Evolutionary conservation across 1,284 basidiomycete species (phyloP), one percentile per base, ranked within the genome.

Genomic region (Athelia sp.): DNA sequence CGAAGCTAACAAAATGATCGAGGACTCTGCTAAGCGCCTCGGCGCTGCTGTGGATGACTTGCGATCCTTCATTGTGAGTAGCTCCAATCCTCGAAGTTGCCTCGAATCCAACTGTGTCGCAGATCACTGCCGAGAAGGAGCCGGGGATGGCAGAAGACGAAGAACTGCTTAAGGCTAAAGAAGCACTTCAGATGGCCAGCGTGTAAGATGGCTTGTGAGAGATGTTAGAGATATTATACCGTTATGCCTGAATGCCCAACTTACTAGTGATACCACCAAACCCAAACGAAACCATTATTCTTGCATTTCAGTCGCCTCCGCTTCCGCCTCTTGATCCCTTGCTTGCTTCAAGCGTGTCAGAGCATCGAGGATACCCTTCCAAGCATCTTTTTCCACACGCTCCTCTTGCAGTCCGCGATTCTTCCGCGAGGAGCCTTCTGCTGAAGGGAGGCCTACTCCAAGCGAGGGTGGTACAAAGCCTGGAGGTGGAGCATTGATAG

Each of bases 1-100:
- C 54, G 91, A 94, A 70, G 84, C 87, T 29, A 72, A 82, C 57
- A 90, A 82, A 76, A 90, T 93, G 89, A 78, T 93, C 53, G 72
- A 72, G 23, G 84, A 91, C 61, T 79, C 85, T 10, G 68, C 73
- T 51, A 74, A 65, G 50, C 77, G 84, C 47, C 69, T 92, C 24
- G 78, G 75, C 50, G 79, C 76, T 57, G 82, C 79, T 24, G 72
- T 76, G 29, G 79, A 73, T 54, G 86, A 86, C 51, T 71, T 94
- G 51, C 70, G 78, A 54, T 79, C 84, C 55, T 67, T 90, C 40
- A 71, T 91, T 50, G 90, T 93, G 63, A 57, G 89, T 54, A 11
- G 17, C 18, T n/a, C 24, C 45, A 18, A 31, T 38, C 48, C 34
- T 51, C 36, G 40, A 29, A 13, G 26, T 13, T 29, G 32, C 26